Evolutionary conservation across 768 basidiomycete genomes (phyloP).

Genomic region (Podaxis sp.): DNA sequence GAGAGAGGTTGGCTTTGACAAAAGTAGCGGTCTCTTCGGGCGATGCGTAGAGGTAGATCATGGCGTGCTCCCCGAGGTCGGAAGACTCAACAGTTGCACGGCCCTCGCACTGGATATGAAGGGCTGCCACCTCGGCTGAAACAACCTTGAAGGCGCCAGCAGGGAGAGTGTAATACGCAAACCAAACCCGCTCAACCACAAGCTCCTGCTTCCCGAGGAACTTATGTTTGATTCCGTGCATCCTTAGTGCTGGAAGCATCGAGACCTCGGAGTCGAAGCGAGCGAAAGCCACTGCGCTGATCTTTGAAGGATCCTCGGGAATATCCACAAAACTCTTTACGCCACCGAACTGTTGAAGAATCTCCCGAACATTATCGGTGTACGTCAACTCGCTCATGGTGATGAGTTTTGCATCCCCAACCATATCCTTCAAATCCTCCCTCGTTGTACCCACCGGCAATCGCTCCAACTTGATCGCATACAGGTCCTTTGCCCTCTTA

Average conservation of each 20-base stretch:
- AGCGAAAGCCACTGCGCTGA: slow-evolving; percentile 34
- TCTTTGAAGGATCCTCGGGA: slow-evolving; percentile 23
- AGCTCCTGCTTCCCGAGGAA: slow-evolving; percentile 35
- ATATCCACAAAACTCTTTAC: slow-evolving; percentile 36
- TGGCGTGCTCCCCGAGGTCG: slow-evolving; percentile 22
- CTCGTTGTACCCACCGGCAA: slow-evolving; percentile 32
- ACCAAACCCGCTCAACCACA: slow-evolving; percentile 34
- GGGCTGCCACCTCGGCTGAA: slow-evolving; percentile 15
- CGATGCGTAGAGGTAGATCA: slow-evolving; percentile 35
- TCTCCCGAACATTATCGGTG: slow-evolving; percentile 22
- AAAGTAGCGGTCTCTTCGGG: slow-evolving; percentile 28
- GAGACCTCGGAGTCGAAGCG: slow-evolving; percentile 27
- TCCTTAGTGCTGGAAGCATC: slow-evolving; percentile 14
- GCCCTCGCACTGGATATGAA: slow-evolving; percentile 9
- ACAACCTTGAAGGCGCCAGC: slow-evolving; percentile 26
- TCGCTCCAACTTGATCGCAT: slow-evolving; percentile 39
- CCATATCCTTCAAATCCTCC: slow-evolving; percentile 29
- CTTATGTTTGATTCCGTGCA: slow-evolving; percentile 25
- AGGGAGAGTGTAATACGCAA: slow-evolving; percentile 34
- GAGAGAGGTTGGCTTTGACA: slow-evolving; percentile 27
- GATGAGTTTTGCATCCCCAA: slow-evolving; percentile 21
- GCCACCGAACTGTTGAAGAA: slow-evolving; percentile 30
- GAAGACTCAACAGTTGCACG: slow-evolving; percentile 12
- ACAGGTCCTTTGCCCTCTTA: slow-evolving; percentile 30
- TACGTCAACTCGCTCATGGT: slow-evolving; percentile 34